phyloP scores from a whole-genome alignment of 148 eudicot species.

The Heliosperma pusillum region DNA sequence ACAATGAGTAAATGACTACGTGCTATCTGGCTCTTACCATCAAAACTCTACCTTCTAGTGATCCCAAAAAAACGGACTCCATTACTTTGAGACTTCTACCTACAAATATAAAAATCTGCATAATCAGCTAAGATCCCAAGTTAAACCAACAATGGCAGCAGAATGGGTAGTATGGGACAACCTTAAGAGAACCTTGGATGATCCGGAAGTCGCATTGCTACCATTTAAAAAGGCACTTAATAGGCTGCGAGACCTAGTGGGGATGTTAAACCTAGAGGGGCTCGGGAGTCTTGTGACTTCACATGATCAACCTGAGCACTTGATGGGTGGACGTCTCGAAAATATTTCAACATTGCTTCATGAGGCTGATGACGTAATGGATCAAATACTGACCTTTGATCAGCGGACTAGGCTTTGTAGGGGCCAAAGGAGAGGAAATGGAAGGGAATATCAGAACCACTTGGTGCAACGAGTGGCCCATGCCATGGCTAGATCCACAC shows the following conservation, averaged over 20 bases:
- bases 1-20: neutral
- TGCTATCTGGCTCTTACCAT: neutral
- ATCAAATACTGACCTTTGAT: neutral
- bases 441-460: neutral
- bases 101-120: too few relatives aligned
- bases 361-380: slow-evolving; percentile 6
- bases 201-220: neutral
- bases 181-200: neutral
- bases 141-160: neutral
- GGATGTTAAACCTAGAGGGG: neutral
- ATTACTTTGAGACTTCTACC: too few relatives aligned
- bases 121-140: neutral
- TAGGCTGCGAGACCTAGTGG: neutral
- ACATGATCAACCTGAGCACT: neutral
- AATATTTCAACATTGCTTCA: neutral
- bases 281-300: neutral
- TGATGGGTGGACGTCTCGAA: neutral
- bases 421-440: neutral
- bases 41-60: neutral
- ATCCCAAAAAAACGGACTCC: neutral
- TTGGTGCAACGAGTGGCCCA: neutral
- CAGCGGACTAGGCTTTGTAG: neutral
- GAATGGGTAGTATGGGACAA: neutral
- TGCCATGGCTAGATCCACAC: neutral
- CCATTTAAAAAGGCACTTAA: neutral